These are phyloP conservation scores for Pleurotus eryngii DNA, from an alignment of 768 basidiomycete genomes.

Conservation along the genomic window DNA sequence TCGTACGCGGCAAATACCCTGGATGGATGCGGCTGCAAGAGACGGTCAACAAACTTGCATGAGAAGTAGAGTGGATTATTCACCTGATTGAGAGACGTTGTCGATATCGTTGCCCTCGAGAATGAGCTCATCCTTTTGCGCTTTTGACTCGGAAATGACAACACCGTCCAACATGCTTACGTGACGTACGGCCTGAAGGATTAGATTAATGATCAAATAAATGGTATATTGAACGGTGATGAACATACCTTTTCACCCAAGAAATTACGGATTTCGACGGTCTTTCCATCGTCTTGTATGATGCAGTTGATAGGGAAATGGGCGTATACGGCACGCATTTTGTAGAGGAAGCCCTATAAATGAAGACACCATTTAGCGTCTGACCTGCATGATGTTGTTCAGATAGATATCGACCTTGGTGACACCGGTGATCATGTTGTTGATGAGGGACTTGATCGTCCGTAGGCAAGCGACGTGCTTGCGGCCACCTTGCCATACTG, in stretches of 20 bases:
- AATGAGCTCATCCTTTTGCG: slow-evolving; percentile 93
- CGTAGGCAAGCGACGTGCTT: slow-evolving; percentile 99
- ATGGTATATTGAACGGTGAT: neutral
- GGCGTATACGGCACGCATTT: slow-evolving; percentile 99
- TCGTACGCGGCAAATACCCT: slow-evolving; percentile 92
- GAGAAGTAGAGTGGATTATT: slow-evolving; percentile 11
- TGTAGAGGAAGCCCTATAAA: slow-evolving; percentile 95
- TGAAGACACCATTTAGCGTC: neutral
- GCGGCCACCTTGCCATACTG: slow-evolving; percentile 96
- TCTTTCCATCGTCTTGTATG: slow-evolving; percentile 69
- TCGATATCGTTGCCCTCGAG: slow-evolving; percentile 95
- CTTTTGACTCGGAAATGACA: slow-evolving; percentile 76
- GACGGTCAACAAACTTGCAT: neutral
- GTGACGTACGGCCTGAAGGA: slow-evolving; percentile 81
- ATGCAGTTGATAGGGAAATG: slow-evolving; percentile 99
- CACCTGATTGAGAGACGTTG: slow-evolving; percentile 95
- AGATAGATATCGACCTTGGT: slow-evolving; percentile 65
- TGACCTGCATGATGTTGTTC: too few species aligned
- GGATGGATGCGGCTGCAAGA: slow-evolving; percentile 83
- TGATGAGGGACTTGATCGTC: slow-evolving; percentile 92
- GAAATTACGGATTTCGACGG: slow-evolving; percentile 92
- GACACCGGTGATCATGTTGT: slow-evolving; percentile 97
- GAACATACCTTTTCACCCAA: slow-evolving; percentile 84
- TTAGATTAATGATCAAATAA: neutral
- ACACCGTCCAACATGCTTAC: slow-evolving; percentile 93